phyloP scores from a whole-genome alignment of 805 yeast genomes.

The Yarrowia bubula region DNA sequence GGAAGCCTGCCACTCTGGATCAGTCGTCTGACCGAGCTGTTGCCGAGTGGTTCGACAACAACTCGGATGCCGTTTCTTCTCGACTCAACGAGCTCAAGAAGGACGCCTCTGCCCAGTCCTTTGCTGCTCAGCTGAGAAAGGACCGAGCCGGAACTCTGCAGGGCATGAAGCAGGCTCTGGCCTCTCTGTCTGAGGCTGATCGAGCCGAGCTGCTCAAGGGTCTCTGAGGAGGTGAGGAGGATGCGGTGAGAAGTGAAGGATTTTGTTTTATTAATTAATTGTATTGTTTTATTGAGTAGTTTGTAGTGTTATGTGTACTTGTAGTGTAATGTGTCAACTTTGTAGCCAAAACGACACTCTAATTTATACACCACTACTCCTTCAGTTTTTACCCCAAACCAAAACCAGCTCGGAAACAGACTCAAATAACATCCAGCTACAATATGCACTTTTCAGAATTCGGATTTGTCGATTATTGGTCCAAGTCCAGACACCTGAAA shows the following conservation, averaged over 20 bases:
- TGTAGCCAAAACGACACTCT: too few relatives aligned
- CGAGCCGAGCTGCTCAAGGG: conserved; percentile 36
- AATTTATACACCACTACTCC: too few relatives aligned
- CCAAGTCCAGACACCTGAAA: too few relatives aligned
- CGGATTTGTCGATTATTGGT: too few relatives aligned
- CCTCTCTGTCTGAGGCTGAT: conserved; percentile 38
- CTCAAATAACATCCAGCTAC: too few relatives aligned
- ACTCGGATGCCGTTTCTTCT: conserved; percentile 58
- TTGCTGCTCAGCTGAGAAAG: conserved; percentile 31
- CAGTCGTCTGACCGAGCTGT: conserved; percentile 72
- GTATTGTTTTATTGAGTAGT: background rate
- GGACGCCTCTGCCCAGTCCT: conserved; percentile 33
- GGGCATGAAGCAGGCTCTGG: conserved; percentile 38
- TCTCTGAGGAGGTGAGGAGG: background rate
- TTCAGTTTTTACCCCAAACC: too few relatives aligned
- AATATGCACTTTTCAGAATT: too few relatives aligned
- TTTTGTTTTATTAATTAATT: background rate
- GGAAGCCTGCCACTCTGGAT: conserved; percentile 73
- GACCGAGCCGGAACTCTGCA: conserved; percentile 30
- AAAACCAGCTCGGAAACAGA: too few relatives aligned
- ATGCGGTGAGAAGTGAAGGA: background rate
- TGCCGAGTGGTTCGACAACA: conserved; percentile 81
- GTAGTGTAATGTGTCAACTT: too few relatives aligned
- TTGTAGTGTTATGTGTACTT: background rate
- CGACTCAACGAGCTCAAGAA: conserved; percentile 32